Percentiles rank a stretch among this genome's conserved stretches.
Conservation (phyloP, 495 filamentous ascomycete genomes). For the Penicillium daleae region DNA sequence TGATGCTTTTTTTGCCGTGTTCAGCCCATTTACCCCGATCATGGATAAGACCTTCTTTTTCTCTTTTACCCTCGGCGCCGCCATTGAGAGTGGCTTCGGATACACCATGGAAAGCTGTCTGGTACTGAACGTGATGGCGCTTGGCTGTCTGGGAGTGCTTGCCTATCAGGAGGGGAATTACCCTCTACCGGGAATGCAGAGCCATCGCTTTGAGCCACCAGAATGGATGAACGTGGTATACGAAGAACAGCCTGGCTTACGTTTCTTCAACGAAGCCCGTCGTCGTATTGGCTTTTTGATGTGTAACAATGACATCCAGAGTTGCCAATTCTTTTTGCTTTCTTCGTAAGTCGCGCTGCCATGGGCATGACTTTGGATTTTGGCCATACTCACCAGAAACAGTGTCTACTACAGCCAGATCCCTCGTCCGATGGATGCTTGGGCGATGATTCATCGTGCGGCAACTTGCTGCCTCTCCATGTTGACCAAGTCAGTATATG, state of each 20-base stretch:
- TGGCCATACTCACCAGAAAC: conserved; percentile 14
- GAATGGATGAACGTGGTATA: conserved; percentile 49
- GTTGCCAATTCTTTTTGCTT: conserved; percentile 52
- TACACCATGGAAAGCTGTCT: conserved; percentile 51
- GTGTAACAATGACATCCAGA: conserved; percentile 51
- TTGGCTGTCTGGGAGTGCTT: conserved; percentile 49
- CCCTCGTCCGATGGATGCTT: conserved; percentile 50
- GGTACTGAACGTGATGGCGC: conserved; percentile 48
- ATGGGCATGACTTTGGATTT: neutral
- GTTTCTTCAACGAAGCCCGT: conserved; percentile 52
- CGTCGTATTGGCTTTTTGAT: conserved; percentile 53
- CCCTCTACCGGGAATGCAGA: conserved; percentile 41
- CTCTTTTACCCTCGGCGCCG: conserved; percentile 47
- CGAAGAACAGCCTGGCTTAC: conserved; percentile 47
- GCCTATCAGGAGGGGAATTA: conserved; percentile 51
- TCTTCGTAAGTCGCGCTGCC: conserved; percentile 39
- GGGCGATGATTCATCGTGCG: conserved; percentile 54
- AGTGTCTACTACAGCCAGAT: conserved; percentile 50
- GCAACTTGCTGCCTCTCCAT: conserved; percentile 52
- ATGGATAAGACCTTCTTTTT: conserved; percentile 55
- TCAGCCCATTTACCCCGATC: conserved; percentile 52
- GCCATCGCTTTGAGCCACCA: conserved; percentile 44
- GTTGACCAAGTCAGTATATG: conserved; percentile 49
- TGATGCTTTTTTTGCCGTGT: conserved; percentile 49
- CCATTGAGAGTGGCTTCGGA: conserved; percentile 48